Evolutionary conservation across 441 rosid species (phyloP), one percentile per base, ranked within the genome.

Genomic region (Erodium trifolium): DNA sequence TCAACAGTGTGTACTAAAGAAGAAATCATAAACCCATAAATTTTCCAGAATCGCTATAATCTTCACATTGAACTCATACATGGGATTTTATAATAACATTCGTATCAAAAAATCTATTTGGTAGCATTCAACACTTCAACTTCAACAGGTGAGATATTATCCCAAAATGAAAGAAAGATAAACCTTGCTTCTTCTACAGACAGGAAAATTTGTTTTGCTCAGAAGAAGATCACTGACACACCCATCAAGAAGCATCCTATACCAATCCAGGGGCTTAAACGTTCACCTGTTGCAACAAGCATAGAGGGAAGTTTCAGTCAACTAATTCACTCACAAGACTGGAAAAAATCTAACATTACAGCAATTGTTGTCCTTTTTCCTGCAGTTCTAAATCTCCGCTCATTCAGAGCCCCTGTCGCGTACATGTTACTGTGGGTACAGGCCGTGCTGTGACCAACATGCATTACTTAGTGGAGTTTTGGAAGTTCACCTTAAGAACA

Each of bases 151-250:
- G 35, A 57, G 31, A 51, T 60, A 71, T 41, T 75, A 37, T 17
- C 68, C 47, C 57, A 69, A 34, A 51, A 73, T 37, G 49, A 69
- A 70, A 60, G 31, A 78, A 72, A 71, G 57, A 67, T 39, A 66
- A 69, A 71, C 43, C 83, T 72, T 17, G 60, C 9, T 5, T 5
- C 78, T 71, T 71, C 72, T 16, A 41, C 7, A 62, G 6, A 71
- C 65, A 76, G 59, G 59, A 17, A 55, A 70, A 19, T 41, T 10
- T 72, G 45, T 68, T 34, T 72, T 60, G 41, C 65, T 53, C 19
- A 53, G 59, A 53, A 53, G 14, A 53, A 53, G 59, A 53, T 53
- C 14, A 53, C 17, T 53, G 59, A 53, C n/a, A 53, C 59, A n/a
- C 59, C 59, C 59, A 53, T 53, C 17, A 16, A 53, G 59, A 53